These are phyloP conservation scores for Periconia digitata DNA, from an alignment of 2,329 filamentous ascomycete species.

Conservation along the genomic window DNA sequence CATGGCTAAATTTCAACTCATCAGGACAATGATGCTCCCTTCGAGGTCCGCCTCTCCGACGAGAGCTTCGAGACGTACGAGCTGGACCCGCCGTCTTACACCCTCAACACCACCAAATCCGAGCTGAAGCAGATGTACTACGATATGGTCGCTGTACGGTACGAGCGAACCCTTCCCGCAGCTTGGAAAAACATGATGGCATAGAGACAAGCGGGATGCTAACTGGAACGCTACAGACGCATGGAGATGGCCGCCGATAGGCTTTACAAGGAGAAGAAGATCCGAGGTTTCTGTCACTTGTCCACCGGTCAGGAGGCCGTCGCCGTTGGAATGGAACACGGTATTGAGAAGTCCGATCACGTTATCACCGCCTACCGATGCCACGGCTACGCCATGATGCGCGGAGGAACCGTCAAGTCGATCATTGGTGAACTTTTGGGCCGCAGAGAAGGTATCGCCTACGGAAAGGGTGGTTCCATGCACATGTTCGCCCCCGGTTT, in stretches of 20 bases:
- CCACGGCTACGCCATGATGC: constrained; percentile 98
- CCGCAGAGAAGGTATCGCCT: constrained; percentile 92
- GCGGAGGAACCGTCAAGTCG: constrained; percentile 83
- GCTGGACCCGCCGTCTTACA: constrained; percentile 93
- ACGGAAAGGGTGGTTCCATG: constrained; percentile 99
- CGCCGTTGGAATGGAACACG: constrained; percentile 94
- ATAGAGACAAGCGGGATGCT: not conserved
- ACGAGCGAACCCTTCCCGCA: constrained; percentile 44
- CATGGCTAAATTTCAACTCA: constrained; percentile 22
- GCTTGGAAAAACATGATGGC: not conserved
- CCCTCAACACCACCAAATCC: constrained; percentile 91
- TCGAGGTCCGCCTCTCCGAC: constrained; percentile 89
- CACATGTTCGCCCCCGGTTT: constrained; percentile 99
- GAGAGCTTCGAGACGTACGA: constrained; percentile 99
- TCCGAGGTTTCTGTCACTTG: constrained; percentile 98
- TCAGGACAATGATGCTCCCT: constrained; percentile 90
- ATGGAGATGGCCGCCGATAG: constrained; percentile 99
- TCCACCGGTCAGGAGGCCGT: constrained; percentile 98
- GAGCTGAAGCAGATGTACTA: constrained; percentile 99
- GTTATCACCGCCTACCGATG: constrained; percentile 98
- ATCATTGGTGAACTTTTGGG: constrained; percentile 97
- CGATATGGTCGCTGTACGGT: constrained; percentile 95
- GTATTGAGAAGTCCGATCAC: constrained; percentile 87
- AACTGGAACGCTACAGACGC: constrained; percentile 64
- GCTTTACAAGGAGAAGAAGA: constrained; percentile 99